Base-by-base conservation (phyloP, 2,329 filamentous ascomycete genomes). In the Alternaria sp. region DNA sequence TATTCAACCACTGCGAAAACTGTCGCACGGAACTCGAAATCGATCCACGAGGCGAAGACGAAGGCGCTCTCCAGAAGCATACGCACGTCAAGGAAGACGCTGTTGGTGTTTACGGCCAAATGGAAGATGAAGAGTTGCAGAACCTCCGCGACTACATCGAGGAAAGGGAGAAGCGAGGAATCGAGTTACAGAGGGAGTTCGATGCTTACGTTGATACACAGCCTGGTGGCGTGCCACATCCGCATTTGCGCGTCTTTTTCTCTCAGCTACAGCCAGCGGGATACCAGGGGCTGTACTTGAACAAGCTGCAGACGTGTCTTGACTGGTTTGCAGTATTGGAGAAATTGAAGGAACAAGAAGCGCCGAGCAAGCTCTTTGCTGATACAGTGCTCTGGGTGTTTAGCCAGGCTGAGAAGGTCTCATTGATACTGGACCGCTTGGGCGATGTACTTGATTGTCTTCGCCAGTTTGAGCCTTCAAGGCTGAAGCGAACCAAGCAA, bases 311-410 rank as follows among this genome's bases (percentile, higher is more conserved):
- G 10, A 17, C 31, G 9, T 49, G 45, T 34, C 8, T 13, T 9
- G n/a, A 10, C 2, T 49, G 45, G 45, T 34, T 49, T 8, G 0
- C 29, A 11, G 14, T 26, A 8, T 13, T 49, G 8, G 31, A 49
- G 11, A 21, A 13, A 13, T 49, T 34, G 11, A 36, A 8, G 29
- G 13, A 13, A 0, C 45, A 49, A 11, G 7, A n/a, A 4, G 45
- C 45, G 21, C 45, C 45, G 8, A 49, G 36, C 21, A 49, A n/a
- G 31, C 17, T 49, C 0, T 49, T 49, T 17, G 21, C 31, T 13
- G 45, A 49, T 31, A 26, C 45, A 36, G 34, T 49, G 21, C 29
- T 49, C 14, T 49, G 31, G 29, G 45, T 49, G 8, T 49, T 36
- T 24, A 7, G 17, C 45, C 31, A 49, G 11, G 45, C 45, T 13